Base-by-base conservation (phyloP, 2,329 filamentous ascomycete species). In the Calonectria montana region DNA sequence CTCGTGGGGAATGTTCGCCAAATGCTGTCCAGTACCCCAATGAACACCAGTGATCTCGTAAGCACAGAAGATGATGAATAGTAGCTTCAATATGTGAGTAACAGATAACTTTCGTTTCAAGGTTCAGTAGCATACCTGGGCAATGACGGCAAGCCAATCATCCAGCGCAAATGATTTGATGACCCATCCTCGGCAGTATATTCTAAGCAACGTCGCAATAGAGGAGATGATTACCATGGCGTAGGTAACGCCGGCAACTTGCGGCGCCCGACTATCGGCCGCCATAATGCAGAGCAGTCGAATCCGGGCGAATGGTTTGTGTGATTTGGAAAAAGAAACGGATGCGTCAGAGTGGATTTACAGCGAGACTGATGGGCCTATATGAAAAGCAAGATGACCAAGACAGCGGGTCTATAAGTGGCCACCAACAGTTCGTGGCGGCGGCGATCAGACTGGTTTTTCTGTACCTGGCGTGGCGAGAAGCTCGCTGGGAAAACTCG, bases 121-220 rank as follows among this genome's bases (percentile, higher is more conserved):
- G 1, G 12, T 15, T 23, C 21, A 15, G 9, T 8, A 25, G 27
- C 53, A 39, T 5, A 59, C 53, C 53, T 59, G 53, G 4, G 53
- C 53, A 25, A 70, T 72, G 2, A 82, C 75, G 9, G 81, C 82
- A 35, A 83, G 76, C 76, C 77, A 83, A 73, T 83, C 82, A 61
- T 83, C 82, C 1, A 75, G 18, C 3, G 73, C 76, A 57, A 83
- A 82, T 0, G 80, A 76, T 63, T 82, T 82, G 55, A 81, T 76
- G 5, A 83, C 73, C 70, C 78, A 78, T 13, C 71, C 79, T 47
- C 81, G 80, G n/a, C 80, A 82, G 67, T 83, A 83, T 2, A 80
- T 69, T 16, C 82, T 79, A 5, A 83, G 53, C 31, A 59, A 15
- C 3, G 53, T 59, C 13, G 53, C 21, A 16, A 59, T 39, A 4